A percentile compares a stretch with the other conserved stretches of the same genome.
phyloP scores from a whole-genome alignment of 768 basidiomycete genomes.

The Calocybe indica region DNA sequence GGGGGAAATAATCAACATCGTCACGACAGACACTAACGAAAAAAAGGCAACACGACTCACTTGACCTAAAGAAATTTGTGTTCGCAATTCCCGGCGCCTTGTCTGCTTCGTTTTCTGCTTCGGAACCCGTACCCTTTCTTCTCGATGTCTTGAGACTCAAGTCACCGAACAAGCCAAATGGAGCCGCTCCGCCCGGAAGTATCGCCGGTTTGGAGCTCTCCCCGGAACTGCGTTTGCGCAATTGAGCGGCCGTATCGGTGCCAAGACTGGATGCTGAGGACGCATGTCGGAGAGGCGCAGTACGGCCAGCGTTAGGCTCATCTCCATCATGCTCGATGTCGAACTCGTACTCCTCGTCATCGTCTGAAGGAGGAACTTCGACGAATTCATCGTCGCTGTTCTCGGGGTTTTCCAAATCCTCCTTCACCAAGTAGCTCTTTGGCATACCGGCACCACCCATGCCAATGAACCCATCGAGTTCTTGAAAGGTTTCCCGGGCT shows the following conservation, averaged over 20 bases:
- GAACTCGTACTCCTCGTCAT: conserved; percentile 31
- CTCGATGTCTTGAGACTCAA: conserved; percentile 43
- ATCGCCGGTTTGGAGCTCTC: conserved; percentile 44
- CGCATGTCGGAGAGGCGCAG: conserved; percentile 22
- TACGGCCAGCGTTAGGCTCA: conserved; percentile 15
- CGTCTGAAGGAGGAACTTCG: conserved; percentile 23
- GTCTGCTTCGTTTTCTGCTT: conserved; percentile 39
- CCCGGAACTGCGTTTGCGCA: conserved; percentile 33
- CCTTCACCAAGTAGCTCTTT: conserved; percentile 42
- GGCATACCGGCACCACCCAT: conserved; percentile 53
- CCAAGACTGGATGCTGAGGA: conserved; percentile 34
- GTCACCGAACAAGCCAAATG: conserved; percentile 74
- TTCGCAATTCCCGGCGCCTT: conserved; percentile 61
- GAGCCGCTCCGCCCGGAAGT: conserved; percentile 55
- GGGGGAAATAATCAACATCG: background rate
- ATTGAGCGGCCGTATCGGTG: conserved; percentile 20
- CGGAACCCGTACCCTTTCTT: conserved; percentile 28
- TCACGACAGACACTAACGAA: conserved; percentile 1
- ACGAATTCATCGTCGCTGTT: conserved; percentile 35
- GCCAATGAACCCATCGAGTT: conserved; percentile 63
- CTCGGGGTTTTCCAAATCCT: conserved; percentile 36
- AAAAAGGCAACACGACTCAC: conserved; percentile 27
- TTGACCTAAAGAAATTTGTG: conserved; percentile 60
- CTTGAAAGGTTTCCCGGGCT: conserved; percentile 61
- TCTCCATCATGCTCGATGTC: conserved; percentile 38